Conservation (phyloP, 352 stramenopile species). For the Phytopythium chamaehyphon region DNA sequence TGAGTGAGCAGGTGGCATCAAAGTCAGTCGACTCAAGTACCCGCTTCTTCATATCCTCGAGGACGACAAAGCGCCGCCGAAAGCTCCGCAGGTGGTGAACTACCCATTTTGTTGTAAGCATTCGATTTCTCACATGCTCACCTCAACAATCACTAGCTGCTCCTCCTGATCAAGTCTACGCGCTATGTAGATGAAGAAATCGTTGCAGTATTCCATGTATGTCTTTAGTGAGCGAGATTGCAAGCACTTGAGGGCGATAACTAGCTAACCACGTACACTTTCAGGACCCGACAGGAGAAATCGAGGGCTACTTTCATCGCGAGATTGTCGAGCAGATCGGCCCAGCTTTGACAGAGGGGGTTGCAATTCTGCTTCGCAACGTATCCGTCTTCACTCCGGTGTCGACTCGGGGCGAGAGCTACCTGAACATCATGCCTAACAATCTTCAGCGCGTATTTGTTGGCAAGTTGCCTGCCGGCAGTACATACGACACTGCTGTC, state of each 20-base stretch:
- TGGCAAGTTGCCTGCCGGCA: constrained; percentile 15
- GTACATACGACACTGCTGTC: constrained; percentile 28
- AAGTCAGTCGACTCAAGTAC: constrained; percentile 56
- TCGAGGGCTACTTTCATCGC: constrained; percentile 80
- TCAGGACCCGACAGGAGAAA: constrained; percentile 76
- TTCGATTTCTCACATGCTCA: no score
- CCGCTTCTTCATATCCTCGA: constrained; percentile 55
- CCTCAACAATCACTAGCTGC: constrained; percentile 33
- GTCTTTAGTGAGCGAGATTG: background rate
- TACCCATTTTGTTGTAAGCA: no score
- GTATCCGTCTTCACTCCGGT: constrained; percentile 65
- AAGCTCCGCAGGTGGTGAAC: constrained; percentile 41
- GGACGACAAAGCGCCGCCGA: constrained; percentile 53
- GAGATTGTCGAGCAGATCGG: constrained; percentile 73
- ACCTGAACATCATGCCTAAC: constrained; percentile 65
- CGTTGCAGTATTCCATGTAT: constrained; percentile 66
- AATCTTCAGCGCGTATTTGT: constrained; percentile 64
- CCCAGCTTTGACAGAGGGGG: constrained; percentile 40
- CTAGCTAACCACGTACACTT: no score
- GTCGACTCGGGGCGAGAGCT: constrained; percentile 44
- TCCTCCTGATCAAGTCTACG: constrained; percentile 75
- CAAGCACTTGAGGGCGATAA: no score
- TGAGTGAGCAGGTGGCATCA: constrained; percentile 43
- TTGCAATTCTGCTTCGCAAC: constrained; percentile 55
- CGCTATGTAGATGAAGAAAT: constrained; percentile 85